phyloP scores from a whole-genome alignment of 148 eudicot genomes.

The Polygonum aviculare region DNA sequence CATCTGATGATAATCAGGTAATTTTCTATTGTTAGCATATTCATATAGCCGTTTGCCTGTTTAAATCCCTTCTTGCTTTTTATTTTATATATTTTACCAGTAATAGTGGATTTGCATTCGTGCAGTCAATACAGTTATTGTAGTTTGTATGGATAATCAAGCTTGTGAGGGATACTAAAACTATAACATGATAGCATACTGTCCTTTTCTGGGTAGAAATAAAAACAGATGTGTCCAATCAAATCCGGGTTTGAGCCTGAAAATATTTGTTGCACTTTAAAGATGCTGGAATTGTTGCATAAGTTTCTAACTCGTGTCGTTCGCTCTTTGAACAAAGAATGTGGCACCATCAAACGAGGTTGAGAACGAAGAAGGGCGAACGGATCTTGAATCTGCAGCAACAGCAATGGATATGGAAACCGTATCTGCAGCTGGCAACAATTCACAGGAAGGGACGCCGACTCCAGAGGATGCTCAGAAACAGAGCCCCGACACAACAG shows the following conservation, averaged over 20 bases:
- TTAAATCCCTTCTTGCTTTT: not conserved
- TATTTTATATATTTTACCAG: not conserved
- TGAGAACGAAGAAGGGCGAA: conserved; percentile 54
- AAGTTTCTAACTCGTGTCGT: not conserved
- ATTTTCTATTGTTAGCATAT: not conserved
- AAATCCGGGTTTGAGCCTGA: not conserved
- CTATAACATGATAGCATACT: not conserved
- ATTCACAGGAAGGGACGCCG: conserved; percentile 50
- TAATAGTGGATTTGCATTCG: not conserved
- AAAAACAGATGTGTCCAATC: not conserved
- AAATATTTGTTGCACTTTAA: too few relatives aligned
- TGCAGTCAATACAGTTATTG: not conserved
- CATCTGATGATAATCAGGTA: conserved; percentile 80
- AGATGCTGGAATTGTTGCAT: not conserved
- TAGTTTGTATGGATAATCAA: not conserved
- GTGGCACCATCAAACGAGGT: conserved; percentile 49
- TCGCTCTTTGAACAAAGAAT: conserved; percentile 24
- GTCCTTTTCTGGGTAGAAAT: not conserved
- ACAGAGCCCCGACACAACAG: conserved; percentile 60
- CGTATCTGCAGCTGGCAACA: conserved; percentile 33
- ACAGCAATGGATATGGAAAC: conserved; percentile 57
- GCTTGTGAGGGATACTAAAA: not conserved
- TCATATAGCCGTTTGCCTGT: too few relatives aligned
- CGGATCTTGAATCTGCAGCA: conserved; percentile 53
- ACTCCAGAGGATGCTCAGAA: conserved; percentile 59